Percentiles rank a stretch among this genome's conserved stretches.
Evolutionary conservation across 306 rosid species (phyloP).

Genomic region (Glycine soja): DNA sequence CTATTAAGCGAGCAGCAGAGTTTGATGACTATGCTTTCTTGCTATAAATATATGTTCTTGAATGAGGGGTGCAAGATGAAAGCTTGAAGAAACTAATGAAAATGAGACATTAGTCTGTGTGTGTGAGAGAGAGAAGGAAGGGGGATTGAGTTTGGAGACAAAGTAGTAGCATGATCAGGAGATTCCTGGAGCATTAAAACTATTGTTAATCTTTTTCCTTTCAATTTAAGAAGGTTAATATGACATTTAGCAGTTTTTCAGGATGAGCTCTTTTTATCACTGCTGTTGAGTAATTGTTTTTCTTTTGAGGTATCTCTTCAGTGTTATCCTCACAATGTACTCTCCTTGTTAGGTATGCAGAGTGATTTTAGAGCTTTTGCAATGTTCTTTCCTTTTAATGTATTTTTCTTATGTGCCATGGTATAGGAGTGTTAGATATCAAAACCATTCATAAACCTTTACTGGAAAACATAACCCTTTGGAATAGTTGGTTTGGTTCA

Average conservation of each 20-base stretch:
- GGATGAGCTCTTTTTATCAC: not conserved
- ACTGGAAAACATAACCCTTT: not conserved
- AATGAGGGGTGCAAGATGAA: too few relatives aligned
- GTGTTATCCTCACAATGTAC: not conserved
- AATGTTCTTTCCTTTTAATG: not conserved
- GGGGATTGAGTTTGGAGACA: too few relatives aligned
- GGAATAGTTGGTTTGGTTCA: slow-evolving; percentile 15
- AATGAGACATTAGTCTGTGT: too few relatives aligned
- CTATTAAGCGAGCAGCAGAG: slow-evolving; percentile 10
- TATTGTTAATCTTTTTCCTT: not conserved
- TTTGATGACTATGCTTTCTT: not conserved
- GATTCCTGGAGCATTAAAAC: not conserved
- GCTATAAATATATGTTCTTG: too few relatives aligned
- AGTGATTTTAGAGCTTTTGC: slow-evolving; percentile 16
- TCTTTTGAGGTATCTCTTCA: not conserved
- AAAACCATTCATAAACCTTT: not conserved
- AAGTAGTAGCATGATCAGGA: too few relatives aligned
- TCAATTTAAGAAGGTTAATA: not conserved
- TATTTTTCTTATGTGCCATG: slow-evolving; percentile 5
- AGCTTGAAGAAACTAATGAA: too few relatives aligned
- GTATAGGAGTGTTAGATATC: slow-evolving; percentile 6
- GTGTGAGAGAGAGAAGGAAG: too few relatives aligned
- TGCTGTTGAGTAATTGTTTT: not conserved
- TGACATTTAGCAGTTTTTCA: not conserved
- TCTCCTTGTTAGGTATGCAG: slow-evolving; percentile 1